These are phyloP conservation scores for Diaporthe caulivora DNA, from an alignment of 2,329 filamentous ascomycete species.

Conservation along the genomic window DNA sequence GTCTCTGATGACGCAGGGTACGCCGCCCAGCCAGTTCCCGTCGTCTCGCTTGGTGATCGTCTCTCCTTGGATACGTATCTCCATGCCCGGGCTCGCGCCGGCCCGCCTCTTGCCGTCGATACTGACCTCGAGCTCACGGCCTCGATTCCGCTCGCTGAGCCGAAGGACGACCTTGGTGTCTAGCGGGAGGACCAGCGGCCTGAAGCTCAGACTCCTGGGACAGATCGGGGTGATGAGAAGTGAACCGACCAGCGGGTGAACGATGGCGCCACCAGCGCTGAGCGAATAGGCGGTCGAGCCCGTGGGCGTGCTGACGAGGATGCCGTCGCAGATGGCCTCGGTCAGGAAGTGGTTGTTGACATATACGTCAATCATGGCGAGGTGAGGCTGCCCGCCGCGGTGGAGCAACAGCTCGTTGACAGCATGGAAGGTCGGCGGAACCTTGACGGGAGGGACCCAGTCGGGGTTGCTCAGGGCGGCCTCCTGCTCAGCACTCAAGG, in stretches of 20 bases:
- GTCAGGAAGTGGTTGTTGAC: slow-evolving; percentile 92
- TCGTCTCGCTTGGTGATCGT: slow-evolving; percentile 69
- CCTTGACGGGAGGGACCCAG: slow-evolving; percentile 36
- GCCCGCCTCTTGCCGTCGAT: slow-evolving; percentile 80
- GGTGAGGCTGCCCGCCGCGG: slow-evolving; percentile 87
- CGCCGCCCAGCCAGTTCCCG: slow-evolving; percentile 77
- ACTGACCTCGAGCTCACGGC: slow-evolving; percentile 81
- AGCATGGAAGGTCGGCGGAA: slow-evolving; percentile 69
- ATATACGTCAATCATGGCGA: slow-evolving; percentile 92
- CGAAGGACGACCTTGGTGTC: slow-evolving; percentile 86
- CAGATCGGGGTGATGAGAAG: slow-evolving; percentile 95
- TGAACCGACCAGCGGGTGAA: slow-evolving; percentile 91
- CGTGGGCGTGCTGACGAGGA: slow-evolving; percentile 93
- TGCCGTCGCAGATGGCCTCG: slow-evolving; percentile 93
- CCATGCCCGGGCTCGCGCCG: slow-evolving; percentile 80
- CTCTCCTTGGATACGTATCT: slow-evolving; percentile 91
- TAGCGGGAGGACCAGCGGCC: slow-evolving; percentile 88
- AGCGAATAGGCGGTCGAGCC: slow-evolving; percentile 96
- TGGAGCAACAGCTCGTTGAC: slow-evolving; percentile 98
- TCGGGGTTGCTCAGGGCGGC: slow-evolving; percentile 36
- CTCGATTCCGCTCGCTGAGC: slow-evolving; percentile 83
- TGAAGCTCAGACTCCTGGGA: slow-evolving; percentile 90
- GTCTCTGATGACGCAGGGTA: slow-evolving; percentile 88
- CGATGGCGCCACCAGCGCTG: slow-evolving; percentile 91
- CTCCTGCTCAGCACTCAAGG: slow-evolving; percentile 39